Percentiles rank a stretch among this genome's conserved stretches.
These are phyloP conservation scores for Cryptosporidium viatorum DNA, from an alignment of 169 alveolate genomes.

Conservation along the genomic window DNA sequence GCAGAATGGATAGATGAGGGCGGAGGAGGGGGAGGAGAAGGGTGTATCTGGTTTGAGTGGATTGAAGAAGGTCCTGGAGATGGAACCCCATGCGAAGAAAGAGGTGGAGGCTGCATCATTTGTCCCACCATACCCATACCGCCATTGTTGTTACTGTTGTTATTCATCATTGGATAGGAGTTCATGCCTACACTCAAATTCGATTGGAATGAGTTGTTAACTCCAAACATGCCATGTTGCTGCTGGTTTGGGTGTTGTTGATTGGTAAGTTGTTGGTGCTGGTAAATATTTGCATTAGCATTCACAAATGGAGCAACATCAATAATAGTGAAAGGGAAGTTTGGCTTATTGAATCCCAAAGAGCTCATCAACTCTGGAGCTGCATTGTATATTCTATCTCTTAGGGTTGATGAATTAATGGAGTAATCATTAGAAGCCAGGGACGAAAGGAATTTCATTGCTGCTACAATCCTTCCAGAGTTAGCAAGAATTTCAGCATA, in stretches of 20 bases:
- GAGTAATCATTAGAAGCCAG: constrained; percentile 78
- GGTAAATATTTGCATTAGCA: not conserved
- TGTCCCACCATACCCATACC: constrained; percentile 16
- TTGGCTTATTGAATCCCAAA: constrained; percentile 71
- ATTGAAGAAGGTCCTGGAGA: constrained; percentile 11
- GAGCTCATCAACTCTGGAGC: constrained; percentile 78
- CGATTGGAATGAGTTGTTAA: not conserved
- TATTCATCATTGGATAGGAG: not conserved
- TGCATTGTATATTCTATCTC: constrained; percentile 81
- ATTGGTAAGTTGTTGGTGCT: not conserved
- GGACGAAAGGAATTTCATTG: constrained; percentile 79
- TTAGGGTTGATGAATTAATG: constrained; percentile 73
- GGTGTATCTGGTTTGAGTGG: not conserved
- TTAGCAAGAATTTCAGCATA: constrained; percentile 82
- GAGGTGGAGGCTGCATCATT: constrained; percentile 22
- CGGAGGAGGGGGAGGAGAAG: constrained; percentile 12
- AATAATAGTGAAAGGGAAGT: constrained; percentile 77
- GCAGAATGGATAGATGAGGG: not conserved
- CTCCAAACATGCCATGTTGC: constrained; percentile 4
- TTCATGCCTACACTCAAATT: not conserved
- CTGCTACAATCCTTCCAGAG: constrained; percentile 81
- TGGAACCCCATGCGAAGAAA: not conserved
- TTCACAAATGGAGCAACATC: constrained; percentile 71
- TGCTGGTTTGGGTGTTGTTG: constrained; percentile 23
- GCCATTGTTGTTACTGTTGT: not conserved